phyloP scores from a whole-genome alignment of 31 red algal genomes.

The Porphyra umbilicalis region DNA sequence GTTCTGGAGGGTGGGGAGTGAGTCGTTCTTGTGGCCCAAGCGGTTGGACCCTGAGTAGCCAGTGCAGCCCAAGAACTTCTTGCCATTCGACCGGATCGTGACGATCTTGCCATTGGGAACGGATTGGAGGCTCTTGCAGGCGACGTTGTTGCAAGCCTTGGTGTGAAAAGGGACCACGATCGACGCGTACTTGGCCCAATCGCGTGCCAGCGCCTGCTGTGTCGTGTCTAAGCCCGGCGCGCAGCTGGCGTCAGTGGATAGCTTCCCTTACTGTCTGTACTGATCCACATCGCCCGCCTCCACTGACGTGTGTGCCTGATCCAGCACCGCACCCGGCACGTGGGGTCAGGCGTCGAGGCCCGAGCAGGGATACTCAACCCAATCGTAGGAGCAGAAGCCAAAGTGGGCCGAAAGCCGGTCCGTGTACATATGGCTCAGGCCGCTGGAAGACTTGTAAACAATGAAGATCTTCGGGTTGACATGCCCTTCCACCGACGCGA shows the following conservation, averaged over 20 bases:
- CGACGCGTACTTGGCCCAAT: neutral
- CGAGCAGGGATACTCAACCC: neutral
- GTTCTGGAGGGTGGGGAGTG: too few species aligned
- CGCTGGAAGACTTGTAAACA: neutral
- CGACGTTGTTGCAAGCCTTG: neutral
- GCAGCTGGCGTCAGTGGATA: neutral
- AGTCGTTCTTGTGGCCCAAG: too few species aligned
- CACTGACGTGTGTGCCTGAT: neutral
- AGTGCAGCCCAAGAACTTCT: too few species aligned
- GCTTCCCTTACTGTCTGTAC: neutral
- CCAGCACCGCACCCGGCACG: neutral
- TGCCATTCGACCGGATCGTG: too few species aligned
- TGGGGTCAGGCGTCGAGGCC: neutral
- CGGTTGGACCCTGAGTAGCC: too few species aligned
- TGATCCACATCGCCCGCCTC: neutral
- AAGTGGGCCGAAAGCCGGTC: neutral
- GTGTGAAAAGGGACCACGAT: neutral
- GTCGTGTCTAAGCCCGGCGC: neutral
- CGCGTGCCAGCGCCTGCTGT: neutral
- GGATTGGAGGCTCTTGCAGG: neutral
- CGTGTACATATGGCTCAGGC: neutral
- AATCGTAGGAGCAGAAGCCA: neutral
- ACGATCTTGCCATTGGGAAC: too few species aligned
- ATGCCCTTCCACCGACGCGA: too few species aligned
- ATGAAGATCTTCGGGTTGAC: neutral